Evolutionary conservation across 208 protist species (phyloP).

Genomic region (Angomonas desouzai): DNA sequence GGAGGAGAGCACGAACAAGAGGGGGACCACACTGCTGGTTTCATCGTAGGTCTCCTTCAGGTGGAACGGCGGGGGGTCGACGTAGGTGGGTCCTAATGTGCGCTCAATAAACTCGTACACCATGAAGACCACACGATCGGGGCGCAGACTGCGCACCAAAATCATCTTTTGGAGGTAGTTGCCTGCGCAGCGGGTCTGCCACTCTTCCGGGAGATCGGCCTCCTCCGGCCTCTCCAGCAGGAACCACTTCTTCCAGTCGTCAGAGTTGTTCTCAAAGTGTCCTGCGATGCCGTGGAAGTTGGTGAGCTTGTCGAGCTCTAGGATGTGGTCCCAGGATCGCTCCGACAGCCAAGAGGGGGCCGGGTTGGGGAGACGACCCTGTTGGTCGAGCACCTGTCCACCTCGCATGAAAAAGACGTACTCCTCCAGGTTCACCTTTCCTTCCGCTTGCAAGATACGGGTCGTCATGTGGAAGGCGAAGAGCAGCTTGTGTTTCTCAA

Average conservation of each 20-base stretch:
- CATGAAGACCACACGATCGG: constrained; percentile 96
- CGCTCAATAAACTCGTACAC: constrained; percentile 95
- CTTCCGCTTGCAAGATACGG: constrained; percentile 92
- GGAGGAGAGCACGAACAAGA: constrained; percentile 98
- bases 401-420: constrained; percentile 98
- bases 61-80: constrained; percentile 97
- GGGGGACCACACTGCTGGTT: constrained; percentile 89
- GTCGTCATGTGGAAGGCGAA: constrained; percentile 99
- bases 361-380: constrained; percentile 93
- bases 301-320: constrained; percentile 95
- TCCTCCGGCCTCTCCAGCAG: constrained; percentile 92
- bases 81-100: constrained; percentile 93
- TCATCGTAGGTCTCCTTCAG: constrained; percentile 93
- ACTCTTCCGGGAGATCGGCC: constrained; percentile 94
- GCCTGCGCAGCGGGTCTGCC: constrained; percentile 76
- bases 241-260: constrained; percentile 96
- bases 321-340: constrained; percentile 96
- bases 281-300: constrained; percentile 93
- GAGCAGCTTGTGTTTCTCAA: constrained; percentile 99
- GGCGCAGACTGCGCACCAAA: constrained; percentile 96
- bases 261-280: constrained; percentile 93
- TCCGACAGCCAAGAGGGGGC: constrained; percentile 94
- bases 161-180: constrained; percentile 97
- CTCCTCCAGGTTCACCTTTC: constrained; percentile 93
- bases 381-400: constrained; percentile 93